These are phyloP conservation scores for Capsella rubella DNA, from an alignment of 441 rosid species.

Conservation along the genomic window DNA sequence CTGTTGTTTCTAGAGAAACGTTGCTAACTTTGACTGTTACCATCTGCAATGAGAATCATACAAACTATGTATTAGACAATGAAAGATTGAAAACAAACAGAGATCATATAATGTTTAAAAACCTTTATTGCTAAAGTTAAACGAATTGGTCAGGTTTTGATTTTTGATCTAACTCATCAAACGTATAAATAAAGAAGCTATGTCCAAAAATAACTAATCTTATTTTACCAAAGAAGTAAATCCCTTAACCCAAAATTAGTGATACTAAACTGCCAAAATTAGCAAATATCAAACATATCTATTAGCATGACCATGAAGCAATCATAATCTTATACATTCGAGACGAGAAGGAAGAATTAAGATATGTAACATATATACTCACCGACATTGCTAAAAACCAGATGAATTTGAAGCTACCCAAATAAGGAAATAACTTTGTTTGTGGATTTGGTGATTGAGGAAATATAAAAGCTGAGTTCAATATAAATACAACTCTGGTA, in stretches of 20 bases:
- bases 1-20: conserved; percentile 73
- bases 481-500: conserved; percentile 9
- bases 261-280: neutral
- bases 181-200: too few species aligned
- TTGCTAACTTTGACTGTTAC: conserved; percentile 81
- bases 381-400: conserved; percentile 19
- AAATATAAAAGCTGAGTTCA: neutral
- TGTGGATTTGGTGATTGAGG: neutral
- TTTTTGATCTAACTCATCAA: too few species aligned
- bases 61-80: neutral
- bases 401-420: neutral
- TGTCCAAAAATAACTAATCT: neutral
- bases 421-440: neutral
- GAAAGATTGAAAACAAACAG: too few species aligned
- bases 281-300: neutral
- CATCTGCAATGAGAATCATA: conserved; percentile 47
- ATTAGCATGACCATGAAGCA: neutral
- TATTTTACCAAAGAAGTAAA: neutral
- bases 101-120: too few species aligned
- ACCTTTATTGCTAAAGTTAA: too few species aligned
- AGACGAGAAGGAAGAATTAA: neutral
- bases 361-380: neutral
- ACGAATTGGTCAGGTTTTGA: too few species aligned
- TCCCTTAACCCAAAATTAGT: neutral
- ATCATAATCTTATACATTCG: neutral